Percentiles rank a stretch among this genome's conserved stretches.
Conservation (phyloP, 1,139 yeast genomes). For the Sugiyamaella xylanicola region DNA sequence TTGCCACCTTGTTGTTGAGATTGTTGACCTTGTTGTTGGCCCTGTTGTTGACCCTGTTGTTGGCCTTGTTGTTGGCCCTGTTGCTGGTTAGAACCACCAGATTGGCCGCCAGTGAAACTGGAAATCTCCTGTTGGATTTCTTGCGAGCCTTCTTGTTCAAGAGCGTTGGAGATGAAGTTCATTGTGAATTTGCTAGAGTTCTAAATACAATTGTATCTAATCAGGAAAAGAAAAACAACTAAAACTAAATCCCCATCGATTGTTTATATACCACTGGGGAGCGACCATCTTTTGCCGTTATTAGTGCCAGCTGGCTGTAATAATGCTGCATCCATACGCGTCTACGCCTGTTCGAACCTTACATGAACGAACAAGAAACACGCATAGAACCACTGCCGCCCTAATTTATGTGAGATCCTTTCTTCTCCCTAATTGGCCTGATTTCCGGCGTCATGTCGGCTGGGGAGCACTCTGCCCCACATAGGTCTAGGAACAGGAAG, state of each 20-base stretch:
- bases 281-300: neutral
- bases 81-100: slow-evolving; percentile 19
- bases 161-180: slow-evolving; percentile 33
- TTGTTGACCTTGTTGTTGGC: slow-evolving; percentile 11
- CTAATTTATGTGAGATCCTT: neutral
- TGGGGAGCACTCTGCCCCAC: neutral
- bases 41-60: slow-evolving; percentile 18
- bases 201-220: neutral
- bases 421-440: neutral
- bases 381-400: neutral
- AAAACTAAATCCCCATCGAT: neutral
- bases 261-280: slow-evolving; percentile 3
- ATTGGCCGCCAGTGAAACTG: slow-evolving; percentile 21
- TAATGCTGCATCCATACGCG: neutral
- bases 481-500: neutral
- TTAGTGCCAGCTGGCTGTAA: slow-evolving; percentile 4
- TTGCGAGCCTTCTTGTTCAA: slow-evolving; percentile 26
- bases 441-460: neutral
- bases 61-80: slow-evolving; percentile 16
- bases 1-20: slow-evolving; percentile 24
- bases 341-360: slow-evolving; percentile 1
- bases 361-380: neutral
- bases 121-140: slow-evolving; percentile 23
- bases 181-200: slow-evolving; percentile 15
- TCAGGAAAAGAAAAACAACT: slow-evolving; percentile 4